Evolutionary conservation across 192 early-diverging fungal species (phyloP), one percentile per base, ranked within the genome.

Genomic region (Diversispora epigaea): DNA sequence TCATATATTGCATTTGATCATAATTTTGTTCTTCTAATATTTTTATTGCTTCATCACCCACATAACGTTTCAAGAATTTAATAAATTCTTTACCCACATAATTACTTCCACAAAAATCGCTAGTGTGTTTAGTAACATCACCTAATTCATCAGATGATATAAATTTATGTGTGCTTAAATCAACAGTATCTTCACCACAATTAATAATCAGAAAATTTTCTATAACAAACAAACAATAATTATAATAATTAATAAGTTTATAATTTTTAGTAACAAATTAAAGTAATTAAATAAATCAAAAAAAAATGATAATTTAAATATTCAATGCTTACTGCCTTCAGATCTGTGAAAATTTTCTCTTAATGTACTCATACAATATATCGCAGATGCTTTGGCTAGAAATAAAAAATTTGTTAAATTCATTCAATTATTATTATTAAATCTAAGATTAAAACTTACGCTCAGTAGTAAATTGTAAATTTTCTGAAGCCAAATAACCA

Each of bases 111-210:
- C 71, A 64, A 32, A 84, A 41, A 4, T 79, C 81, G 7, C 84
- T 57, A 15, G 66, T 41, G 22, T 72, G 50, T 8, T 55, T 67
- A 58, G 76, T 68, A 39, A 71, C 74, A 49, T 79, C 80, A 21
- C 45, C 12, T 10, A 80, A 73, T 64, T 83, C 71, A 52, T 80
- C 82, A 5, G 10, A 0, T 4, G 6, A 4, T 4, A 67, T 4
- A 12, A 67, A 67, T 22, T 3, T 49, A 3, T 8, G 8, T 8
- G 80, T 79, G 62, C 81, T 83, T 44, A 86, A 57, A 77, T 83
- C 80, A 4, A 86, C 77, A 11, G 80, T 84, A 57, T 77, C 85
- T 63, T 81, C 83, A 17, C 78, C 83, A 41, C 80, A 78, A 79
- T 84, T 81, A 39, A 77, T 75, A 19, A 84, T 80, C 80, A 86